Evolutionary conservation across 1,139 yeast species (phyloP), one percentile per base, ranked within the genome.

Genomic region (Zygosaccharomyces pseudobailii): DNA sequence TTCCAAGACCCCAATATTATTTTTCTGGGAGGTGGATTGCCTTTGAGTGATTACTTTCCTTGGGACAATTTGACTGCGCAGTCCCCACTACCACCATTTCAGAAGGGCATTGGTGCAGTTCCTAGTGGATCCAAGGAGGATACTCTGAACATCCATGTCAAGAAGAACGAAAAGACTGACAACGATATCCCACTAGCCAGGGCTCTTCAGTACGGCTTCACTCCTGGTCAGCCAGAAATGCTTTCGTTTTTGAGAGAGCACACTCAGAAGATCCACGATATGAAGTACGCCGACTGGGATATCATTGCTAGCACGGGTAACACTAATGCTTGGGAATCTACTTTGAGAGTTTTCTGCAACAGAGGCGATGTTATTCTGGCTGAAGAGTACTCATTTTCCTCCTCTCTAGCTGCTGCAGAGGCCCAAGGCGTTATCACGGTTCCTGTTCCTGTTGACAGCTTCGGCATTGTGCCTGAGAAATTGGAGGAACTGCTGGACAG

Each of bases 21-120:
- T 48, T 89, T 89, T 63, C 79, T 92, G 53, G 98, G 97, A 47
- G 98, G 98, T 55, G 98, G 98, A 5, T 78, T 92, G 58, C 98
- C 98, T 19, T 71, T 87, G 61, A 73, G 96, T 19, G 90, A 84
- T 57, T 84, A 86, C 67, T 92, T 92, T 77, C 98, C 98, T 43
- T 87, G 90, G 78, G 88, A 87, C 61, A 79, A 79, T 57, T 65
- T 89, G 45, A 66, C 75, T 23, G 83, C 85, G 23, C 82, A 81
- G 49, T 73, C 89, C 5, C 95, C 95, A 50, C 75, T 79, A 23
- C 85, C 92, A 33, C 89, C 95, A 2, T 88, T 88, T 62, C 61
- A 71, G 8, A 71, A 79, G 31, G 96, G 97, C 40, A 84, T 87
- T 55, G 87, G 84, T 27, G 84, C 86, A 25, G 73, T 76, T 43